Evolutionary conservation across 2,329 filamentous ascomycete genomes (phyloP).

Genomic region (Beauveria scarabaeidicola): DNA sequence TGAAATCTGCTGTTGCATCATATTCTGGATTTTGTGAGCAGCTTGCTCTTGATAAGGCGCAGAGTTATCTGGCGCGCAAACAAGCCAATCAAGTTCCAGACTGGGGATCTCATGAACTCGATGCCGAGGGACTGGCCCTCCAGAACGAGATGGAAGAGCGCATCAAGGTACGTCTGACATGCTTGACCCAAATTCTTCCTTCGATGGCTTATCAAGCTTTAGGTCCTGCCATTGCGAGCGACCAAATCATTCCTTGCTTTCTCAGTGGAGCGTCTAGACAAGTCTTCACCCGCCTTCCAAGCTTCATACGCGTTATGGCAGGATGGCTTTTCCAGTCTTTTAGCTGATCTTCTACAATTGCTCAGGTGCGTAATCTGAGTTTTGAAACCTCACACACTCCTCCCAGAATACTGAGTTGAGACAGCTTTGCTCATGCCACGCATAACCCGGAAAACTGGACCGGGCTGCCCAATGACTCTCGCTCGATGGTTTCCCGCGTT

Average conservation of each 20-base stretch:
- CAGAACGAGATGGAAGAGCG: slow-evolving; percentile 72
- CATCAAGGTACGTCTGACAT: slow-evolving; percentile 45
- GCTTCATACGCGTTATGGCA: slow-evolving; percentile 78
- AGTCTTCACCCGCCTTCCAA: slow-evolving; percentile 61
- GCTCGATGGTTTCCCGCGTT: slow-evolving; percentile 68
- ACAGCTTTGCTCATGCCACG: slow-evolving; percentile 78
- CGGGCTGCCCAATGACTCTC: slow-evolving; percentile 66
- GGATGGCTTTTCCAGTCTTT: slow-evolving; percentile 68
- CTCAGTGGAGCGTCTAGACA: slow-evolving; percentile 81
- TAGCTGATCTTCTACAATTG: slow-evolving; percentile 80
- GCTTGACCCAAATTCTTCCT: neutral
- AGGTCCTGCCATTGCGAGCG: slow-evolving; percentile 69
- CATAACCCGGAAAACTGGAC: slow-evolving; percentile 82
- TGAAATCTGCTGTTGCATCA: slow-evolving; percentile 61
- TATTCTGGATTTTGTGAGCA: slow-evolving; percentile 74
- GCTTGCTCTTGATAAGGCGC: slow-evolving; percentile 71
- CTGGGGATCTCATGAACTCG: slow-evolving; percentile 71
- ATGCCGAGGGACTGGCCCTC: slow-evolving; percentile 68
- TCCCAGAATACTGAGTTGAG: slow-evolving; percentile 1
- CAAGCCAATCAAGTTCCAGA: slow-evolving; percentile 69
- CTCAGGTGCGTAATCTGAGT: slow-evolving; percentile 45
- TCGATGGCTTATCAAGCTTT: neutral
- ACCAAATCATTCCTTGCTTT: slow-evolving; percentile 91
- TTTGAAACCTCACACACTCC: neutral
- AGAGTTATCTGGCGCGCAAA: slow-evolving; percentile 65